Evolutionary conservation across 2,329 filamentous ascomycete species (phyloP).

Genomic region (Penicillium sp.): DNA sequence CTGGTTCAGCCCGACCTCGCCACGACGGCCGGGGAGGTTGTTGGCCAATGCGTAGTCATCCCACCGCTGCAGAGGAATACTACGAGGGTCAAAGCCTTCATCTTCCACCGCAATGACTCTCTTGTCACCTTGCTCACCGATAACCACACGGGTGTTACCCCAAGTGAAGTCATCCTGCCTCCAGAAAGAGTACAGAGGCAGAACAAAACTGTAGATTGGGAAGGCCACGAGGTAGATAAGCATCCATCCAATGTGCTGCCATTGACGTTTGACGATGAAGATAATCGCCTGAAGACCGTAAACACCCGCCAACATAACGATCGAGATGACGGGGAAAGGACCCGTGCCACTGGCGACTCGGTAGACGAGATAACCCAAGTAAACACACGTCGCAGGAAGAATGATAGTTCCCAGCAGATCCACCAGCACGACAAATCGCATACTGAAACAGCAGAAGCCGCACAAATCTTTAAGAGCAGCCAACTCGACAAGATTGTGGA

Average conservation of each 20-base stretch:
- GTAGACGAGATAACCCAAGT: conserved; percentile 85
- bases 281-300: conserved; percentile 95
- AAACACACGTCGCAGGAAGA: conserved; percentile 79
- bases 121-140: conserved; percentile 87
- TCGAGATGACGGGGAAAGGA: conserved; percentile 77
- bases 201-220: conserved; percentile 84
- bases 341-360: conserved; percentile 61
- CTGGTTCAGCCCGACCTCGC: conserved; percentile 60
- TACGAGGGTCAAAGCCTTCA: conserved; percentile 82
- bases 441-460: conserved; percentile 97
- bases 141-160: conserved; percentile 97
- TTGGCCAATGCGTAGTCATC: conserved; percentile 88
- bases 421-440: conserved; percentile 93
- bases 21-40: conserved; percentile 84
- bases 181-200: conserved; percentile 98
- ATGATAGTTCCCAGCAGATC: conserved; percentile 91
- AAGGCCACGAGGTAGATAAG: conserved; percentile 95
- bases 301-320: conserved; percentile 81
- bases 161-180: conserved; percentile 98
- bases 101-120: conserved; percentile 79
- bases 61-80: conserved; percentile 92
- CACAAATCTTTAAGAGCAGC: conserved; percentile 89
- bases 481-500: conserved; percentile 91
- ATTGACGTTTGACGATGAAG: conserved; percentile 93
- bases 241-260: conserved; percentile 99